phyloP scores from a whole-genome alignment of 2,329 filamentous ascomycete species.

The Phialophora verrucosa region DNA sequence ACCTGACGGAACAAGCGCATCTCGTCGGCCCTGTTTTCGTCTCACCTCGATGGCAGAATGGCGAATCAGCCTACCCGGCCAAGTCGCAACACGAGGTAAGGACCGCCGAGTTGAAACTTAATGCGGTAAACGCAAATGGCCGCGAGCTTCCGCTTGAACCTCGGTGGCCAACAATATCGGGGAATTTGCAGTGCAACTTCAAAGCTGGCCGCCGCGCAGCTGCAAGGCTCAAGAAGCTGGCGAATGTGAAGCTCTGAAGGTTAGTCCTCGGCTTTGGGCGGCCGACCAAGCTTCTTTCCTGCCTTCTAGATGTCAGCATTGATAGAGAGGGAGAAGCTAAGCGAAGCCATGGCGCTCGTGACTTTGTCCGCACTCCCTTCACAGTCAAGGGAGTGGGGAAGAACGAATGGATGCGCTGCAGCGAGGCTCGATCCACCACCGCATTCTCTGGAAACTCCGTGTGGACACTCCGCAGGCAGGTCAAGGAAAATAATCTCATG shows the following conservation, averaged over 20 bases:
- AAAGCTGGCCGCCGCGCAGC: not conserved
- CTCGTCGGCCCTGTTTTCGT: not conserved
- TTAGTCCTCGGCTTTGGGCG: constrained; percentile 9
- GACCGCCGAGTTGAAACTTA: not conserved
- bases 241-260: constrained; percentile 12
- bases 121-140: not conserved
- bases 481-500: constrained; percentile 8
- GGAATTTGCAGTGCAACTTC: not conserved
- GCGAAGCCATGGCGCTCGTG: constrained; percentile 4
- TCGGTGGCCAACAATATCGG: constrained; percentile 1
- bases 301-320: not conserved
- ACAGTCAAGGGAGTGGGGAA: not conserved
- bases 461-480: constrained; percentile 15
- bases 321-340: constrained; percentile 2
- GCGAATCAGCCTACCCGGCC: constrained; percentile 6
- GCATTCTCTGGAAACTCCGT: constrained; percentile 13
- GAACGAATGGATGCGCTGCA: constrained; percentile 8
- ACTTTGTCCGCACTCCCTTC: not conserved
- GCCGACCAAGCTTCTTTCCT: not conserved
- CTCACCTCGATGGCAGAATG: not conserved
- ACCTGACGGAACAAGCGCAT: not conserved
- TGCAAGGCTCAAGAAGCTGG: constrained; percentile 1
- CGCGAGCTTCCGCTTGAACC: not conserved
- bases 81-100: constrained; percentile 5
- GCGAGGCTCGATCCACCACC: constrained; percentile 10